phyloP scores from a whole-genome alignment of 106 monocot species.

The Acanthochlamys bracteata region DNA sequence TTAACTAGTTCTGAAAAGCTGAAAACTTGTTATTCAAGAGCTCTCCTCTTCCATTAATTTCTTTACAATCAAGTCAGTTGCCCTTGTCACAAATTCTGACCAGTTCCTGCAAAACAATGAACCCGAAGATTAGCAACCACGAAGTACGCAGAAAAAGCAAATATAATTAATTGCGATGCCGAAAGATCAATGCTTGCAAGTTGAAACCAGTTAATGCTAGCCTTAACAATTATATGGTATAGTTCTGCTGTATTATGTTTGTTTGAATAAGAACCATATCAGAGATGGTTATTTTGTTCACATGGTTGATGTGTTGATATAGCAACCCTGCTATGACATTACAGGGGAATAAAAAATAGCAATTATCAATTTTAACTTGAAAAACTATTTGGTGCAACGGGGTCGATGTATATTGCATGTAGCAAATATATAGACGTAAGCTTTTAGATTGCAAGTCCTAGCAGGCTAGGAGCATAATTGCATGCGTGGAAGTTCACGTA shows the following conservation, averaged over 20 bases:
- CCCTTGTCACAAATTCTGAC: slow-evolving; percentile 7
- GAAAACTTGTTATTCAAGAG: background rate
- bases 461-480: no score
- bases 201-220: no score
- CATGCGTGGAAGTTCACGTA: no score
- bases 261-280: no score
- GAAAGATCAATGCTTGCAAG: background rate
- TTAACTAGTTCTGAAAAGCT: background rate
- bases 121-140: background rate
- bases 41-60: background rate
- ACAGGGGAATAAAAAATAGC: no score
- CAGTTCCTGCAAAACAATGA: slow-evolving; percentile 8
- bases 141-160: background rate
- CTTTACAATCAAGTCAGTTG: slow-evolving; percentile 1
- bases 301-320: no score
- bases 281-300: background rate
- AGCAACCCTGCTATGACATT: no score
- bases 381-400: no score
- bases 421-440: background rate
- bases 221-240: no score
- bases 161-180: background rate
- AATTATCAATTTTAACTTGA: no score
- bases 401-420: background rate
- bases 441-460: background rate
- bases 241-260: no score